Percentiles rank a stretch among this genome's conserved stretches.
Conservation (phyloP, 2,329 filamentous ascomycete species). For the Hypoxylon sp. region DNA sequence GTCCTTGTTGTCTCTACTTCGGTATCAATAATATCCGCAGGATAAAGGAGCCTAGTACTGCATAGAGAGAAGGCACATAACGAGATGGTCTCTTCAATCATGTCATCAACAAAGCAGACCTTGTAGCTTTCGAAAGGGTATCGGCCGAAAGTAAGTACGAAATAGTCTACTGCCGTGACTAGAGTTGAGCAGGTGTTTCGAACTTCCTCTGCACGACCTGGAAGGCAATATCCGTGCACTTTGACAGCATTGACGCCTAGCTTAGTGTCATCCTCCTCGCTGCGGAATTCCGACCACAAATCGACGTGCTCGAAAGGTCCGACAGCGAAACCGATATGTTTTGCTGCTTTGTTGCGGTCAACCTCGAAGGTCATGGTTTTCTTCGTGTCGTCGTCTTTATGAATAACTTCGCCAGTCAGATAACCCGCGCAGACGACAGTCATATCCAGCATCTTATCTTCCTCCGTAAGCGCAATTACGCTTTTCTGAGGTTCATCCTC, state of each 20-base stretch:
- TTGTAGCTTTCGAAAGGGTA: conserved; percentile 96
- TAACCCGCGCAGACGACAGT: conserved; percentile 92
- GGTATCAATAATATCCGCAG: conserved; percentile 86
- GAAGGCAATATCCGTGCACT: conserved; percentile 91
- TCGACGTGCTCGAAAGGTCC: conserved; percentile 96
- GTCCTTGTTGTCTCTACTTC: conserved; percentile 85
- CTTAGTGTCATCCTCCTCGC: conserved; percentile 92
- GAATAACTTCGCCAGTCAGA: conserved; percentile 83
- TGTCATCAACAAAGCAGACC: conserved; percentile 93
- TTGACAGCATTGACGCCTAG: conserved; percentile 90
- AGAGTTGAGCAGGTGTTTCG: conserved; percentile 89
- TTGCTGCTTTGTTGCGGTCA: conserved; percentile 80
- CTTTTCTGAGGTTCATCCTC: conserved; percentile 57
- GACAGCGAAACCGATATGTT: conserved; percentile 93
- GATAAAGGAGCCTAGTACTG: conserved; percentile 87
- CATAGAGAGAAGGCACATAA: conserved; percentile 89
- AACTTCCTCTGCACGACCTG: conserved; percentile 84
- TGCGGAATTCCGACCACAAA: conserved; percentile 85
- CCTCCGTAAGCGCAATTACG: conserved; percentile 70
- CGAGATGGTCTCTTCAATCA: conserved; percentile 80
- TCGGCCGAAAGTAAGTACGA: conserved; percentile 87
- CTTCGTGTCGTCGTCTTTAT: conserved; percentile 82
- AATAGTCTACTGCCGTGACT: conserved; percentile 89
- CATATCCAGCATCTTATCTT: conserved; percentile 91
- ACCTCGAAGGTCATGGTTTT: conserved; percentile 91